Conservation (phyloP, 2,329 filamentous ascomycete genomes). For the Aspergillus clavatus region DNA sequence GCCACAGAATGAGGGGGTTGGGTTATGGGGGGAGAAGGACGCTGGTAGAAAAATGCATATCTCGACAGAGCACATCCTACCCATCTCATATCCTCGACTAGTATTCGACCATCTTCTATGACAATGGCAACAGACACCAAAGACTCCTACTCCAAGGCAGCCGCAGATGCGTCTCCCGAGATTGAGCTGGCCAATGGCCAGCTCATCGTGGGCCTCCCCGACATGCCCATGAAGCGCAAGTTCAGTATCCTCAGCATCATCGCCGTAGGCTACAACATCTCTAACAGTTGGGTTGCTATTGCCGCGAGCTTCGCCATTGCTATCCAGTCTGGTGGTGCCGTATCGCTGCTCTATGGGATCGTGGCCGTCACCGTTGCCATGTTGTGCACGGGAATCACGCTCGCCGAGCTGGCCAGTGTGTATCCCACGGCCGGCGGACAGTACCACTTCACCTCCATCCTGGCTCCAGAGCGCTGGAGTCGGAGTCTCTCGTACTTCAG, state of each 20-base stretch:
- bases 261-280: constrained; percentile 22
- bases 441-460: constrained; percentile 27
- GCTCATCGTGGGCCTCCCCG: constrained; percentile 13
- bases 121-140: background rate
- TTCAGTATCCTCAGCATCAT: constrained; percentile 22
- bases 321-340: constrained; percentile 18
- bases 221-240: constrained; percentile 20
- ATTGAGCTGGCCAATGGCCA: constrained; percentile 19
- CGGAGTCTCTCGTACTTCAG: constrained; percentile 19
- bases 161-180: background rate
- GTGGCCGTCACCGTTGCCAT: constrained; percentile 18
- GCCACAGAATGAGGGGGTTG: background rate
- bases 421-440: constrained; percentile 29
- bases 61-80: background rate
- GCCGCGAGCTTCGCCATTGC: constrained; percentile 23
- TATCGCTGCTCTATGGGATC: constrained; percentile 21
- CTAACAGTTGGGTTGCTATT: constrained; percentile 23
- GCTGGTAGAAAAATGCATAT: background rate
- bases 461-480: constrained; percentile 22
- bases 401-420: constrained; percentile 27
- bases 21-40: background rate
- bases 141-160: background rate
- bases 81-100: background rate
- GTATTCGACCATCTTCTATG: background rate
- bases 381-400: constrained; percentile 18